Base-by-base conservation (phyloP, 495 filamentous ascomycete genomes). In the Penicillium odoratum region DNA sequence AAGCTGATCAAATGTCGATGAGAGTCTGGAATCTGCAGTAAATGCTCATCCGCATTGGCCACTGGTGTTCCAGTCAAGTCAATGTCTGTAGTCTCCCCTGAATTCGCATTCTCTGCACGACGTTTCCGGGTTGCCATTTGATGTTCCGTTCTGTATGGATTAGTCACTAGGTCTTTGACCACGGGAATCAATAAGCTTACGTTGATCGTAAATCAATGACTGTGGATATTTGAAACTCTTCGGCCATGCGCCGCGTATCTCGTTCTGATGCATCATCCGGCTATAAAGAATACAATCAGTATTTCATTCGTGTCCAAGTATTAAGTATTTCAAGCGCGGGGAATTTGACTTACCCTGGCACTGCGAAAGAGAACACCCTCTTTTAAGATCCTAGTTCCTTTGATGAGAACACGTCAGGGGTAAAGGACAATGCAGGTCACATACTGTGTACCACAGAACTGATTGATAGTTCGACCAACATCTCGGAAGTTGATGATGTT, bases 401-500 rank as follows among this genome's bases (percentile, higher is more conserved):
- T 49, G 66, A 54, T 10, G 15, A 49, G n/a, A 33, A 16, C 36
- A 38, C 25, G n/a, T 21, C 21, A 47, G 18, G 26, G 13, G 3
- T 1, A 7, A 6, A 7, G 38, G n/a, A 18, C 6, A 44, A 36
- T 10, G n/a, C 50, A 36, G 10, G 10, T 16, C 18, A 58, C 78
- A 64, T 73, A 87, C 86, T 77, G 76, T 45, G 72, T 69, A 3
- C 80, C 80, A 18, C 79, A 62, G 43, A 80, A 78, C 25, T 77
- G 69, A 56, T 94, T 94, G 55, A 93, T 76, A 11, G 84, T 85
- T 53, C 78, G 74, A n/a, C 86, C 91, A 54, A 94, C 87, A 79
- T 95, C 91, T 36, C 92, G 85, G 71, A 95, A 93, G 68, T 95
- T 94, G 69, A 89, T 76, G 58, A 93, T 83, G 42, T 79, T 85